A percentile compares a stretch with the other conserved stretches of the same genome.
Evolutionary conservation across 2,329 filamentous ascomycete genomes (phyloP).

Genomic region (Cryphonectria parasitica): DNA sequence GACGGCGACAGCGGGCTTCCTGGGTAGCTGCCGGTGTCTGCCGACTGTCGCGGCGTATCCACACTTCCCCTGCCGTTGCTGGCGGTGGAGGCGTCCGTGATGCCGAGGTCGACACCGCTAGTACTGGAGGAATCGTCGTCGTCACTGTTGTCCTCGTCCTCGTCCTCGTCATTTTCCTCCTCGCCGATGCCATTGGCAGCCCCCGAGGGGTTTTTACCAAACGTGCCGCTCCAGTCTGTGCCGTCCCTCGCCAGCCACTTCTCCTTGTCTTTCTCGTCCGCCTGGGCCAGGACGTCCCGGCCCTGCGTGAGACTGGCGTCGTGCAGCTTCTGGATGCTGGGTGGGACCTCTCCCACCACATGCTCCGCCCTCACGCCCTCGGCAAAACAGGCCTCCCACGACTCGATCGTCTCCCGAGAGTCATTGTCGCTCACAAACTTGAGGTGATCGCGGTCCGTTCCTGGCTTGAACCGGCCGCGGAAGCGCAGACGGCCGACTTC

Average conservation of each 20-base stretch:
- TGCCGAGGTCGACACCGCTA: conserved; percentile 58
- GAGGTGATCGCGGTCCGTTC: conserved; percentile 85
- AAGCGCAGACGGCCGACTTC: conserved; percentile 84
- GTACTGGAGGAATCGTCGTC: conserved; percentile 40
- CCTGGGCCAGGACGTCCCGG: conserved; percentile 77
- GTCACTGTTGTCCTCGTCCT: conserved; percentile 48
- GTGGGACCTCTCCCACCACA: conserved; percentile 75
- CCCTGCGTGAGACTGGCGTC: conserved; percentile 79
- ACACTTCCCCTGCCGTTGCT: conserved; percentile 18
- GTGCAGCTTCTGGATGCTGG: conserved; percentile 74
- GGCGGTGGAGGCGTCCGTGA: conserved; percentile 55
- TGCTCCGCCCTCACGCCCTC: conserved; percentile 79
- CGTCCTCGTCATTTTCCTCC: conserved; percentile 37
- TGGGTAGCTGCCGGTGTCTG: conserved; percentile 35
- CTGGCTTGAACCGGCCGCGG: conserved; percentile 81
- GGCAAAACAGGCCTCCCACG: conserved; percentile 88
- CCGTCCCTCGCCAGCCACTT: conserved; percentile 81
- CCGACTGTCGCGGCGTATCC: conserved; percentile 30
- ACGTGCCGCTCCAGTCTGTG: conserved; percentile 85
- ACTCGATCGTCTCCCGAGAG: conserved; percentile 89
- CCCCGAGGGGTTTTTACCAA: conserved; percentile 73
- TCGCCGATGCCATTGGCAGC: conserved; percentile 40
- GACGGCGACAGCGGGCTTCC: conserved; percentile 17
- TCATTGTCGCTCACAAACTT: conserved; percentile 85
- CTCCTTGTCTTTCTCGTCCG: conserved; percentile 71